Evolutionary conservation across 1,139 yeast genomes (phyloP).

Genomic region (Yamadazyma buinensis): DNA sequence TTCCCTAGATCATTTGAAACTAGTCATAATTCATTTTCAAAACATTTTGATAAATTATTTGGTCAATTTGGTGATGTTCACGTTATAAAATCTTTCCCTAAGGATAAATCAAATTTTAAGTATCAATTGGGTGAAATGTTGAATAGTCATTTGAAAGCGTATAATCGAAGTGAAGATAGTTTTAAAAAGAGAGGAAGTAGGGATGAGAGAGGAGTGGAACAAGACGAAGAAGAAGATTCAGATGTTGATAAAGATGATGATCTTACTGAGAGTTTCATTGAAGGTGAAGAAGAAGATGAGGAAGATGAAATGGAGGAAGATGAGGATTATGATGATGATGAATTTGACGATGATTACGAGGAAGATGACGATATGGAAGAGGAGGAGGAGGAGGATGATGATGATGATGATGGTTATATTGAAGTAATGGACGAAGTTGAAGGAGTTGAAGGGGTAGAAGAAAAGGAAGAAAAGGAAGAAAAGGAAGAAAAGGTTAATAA

Average conservation of each 20-base stretch:
- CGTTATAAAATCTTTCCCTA: constrained; percentile 51
- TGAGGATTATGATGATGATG: neutral
- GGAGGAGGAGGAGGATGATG: too few species aligned
- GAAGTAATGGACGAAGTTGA: neutral
- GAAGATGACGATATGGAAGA: neutral
- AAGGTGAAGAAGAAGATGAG: too few species aligned
- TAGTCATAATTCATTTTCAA: constrained; percentile 59
- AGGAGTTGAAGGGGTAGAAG: neutral
- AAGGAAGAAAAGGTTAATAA: neutral
- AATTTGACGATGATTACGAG: neutral
- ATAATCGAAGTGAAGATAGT: constrained; percentile 15
- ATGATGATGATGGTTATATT: neutral
- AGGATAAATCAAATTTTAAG: constrained; percentile 35
- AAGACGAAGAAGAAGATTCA: neutral
- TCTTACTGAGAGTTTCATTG: too few species aligned
- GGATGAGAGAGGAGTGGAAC: too few species aligned
- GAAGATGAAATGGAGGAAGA: too few species aligned
- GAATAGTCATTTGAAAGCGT: constrained; percentile 28
- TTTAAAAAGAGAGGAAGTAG: too few species aligned
- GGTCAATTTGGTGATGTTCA: constrained; percentile 64
- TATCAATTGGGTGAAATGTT: constrained; percentile 29
- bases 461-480: neutral
- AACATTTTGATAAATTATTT: constrained; percentile 57
- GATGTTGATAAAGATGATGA: neutral
- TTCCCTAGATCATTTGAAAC: constrained; percentile 61